Evolutionary conservation across 108 stramenopile species (phyloP).

Genomic region (Nitzschia sp.): DNA sequence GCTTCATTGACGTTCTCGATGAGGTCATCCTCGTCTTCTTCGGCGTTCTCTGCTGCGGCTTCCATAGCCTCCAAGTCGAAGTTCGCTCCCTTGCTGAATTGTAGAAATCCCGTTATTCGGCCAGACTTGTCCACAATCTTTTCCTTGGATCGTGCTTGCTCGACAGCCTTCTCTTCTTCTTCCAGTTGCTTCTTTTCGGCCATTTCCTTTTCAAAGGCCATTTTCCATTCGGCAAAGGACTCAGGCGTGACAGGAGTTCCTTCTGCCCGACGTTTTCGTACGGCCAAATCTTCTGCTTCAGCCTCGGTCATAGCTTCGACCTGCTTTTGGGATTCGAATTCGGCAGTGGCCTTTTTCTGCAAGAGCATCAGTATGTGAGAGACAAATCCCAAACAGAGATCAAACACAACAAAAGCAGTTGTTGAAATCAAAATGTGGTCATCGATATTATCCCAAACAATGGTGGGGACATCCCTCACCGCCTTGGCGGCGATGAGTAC

Average conservation of each 20-base stretch:
- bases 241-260: conserved; percentile 78
- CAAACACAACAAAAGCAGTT: background rate
- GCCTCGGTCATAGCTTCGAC: conserved; percentile 72
- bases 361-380: conserved; percentile 5
- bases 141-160: conserved; percentile 33
- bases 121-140: conserved; percentile 57
- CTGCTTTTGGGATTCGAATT: conserved; percentile 82
- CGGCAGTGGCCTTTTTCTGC: conserved; percentile 59
- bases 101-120: conserved; percentile 69
- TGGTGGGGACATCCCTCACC: conserved; percentile 36
- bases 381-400: background rate
- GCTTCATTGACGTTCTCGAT: conserved; percentile 50
- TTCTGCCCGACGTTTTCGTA: conserved; percentile 81
- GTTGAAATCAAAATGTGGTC: conserved; percentile 32
- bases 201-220: conserved; percentile 72
- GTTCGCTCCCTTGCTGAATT: conserved; percentile 68
- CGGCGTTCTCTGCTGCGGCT: conserved; percentile 72
- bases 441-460: conserved; percentile 75
- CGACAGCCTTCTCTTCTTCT: conserved; percentile 31
- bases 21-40: conserved; percentile 57
- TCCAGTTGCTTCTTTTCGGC: conserved; percentile 34
- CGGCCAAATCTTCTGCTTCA: conserved; percentile 77
- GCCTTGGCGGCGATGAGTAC: conserved; percentile 69
- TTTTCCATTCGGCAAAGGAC: conserved; percentile 70
- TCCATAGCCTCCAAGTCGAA: conserved; percentile 79